Evolutionary conservation across 495 filamentous ascomycete species (phyloP).

Genomic region (Sordaria brevicollis): DNA sequence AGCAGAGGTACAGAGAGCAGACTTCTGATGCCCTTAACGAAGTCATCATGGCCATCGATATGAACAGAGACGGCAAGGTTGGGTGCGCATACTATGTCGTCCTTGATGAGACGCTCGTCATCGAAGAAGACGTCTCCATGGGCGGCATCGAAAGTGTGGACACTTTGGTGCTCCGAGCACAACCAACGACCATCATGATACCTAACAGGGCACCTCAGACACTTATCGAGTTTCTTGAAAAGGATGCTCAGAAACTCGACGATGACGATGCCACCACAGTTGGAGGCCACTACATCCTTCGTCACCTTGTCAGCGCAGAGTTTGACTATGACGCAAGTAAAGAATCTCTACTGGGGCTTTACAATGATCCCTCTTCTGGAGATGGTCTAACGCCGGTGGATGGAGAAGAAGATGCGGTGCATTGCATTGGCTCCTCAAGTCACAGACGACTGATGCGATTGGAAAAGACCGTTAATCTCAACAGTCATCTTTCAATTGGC

Average conservation of each 20-base stretch:
- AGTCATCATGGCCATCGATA: conserved; percentile 76
- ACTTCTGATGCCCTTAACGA: conserved; percentile 53
- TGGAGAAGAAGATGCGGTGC: conserved; percentile 33
- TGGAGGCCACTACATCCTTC: conserved; percentile 55
- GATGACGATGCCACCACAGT: conserved; percentile 16
- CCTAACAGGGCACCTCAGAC: conserved; percentile 59
- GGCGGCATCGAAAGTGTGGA: conserved; percentile 64
- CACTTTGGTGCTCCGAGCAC: conserved; percentile 62
- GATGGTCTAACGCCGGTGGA: conserved; percentile 48
- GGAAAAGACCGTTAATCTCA: conserved; percentile 64
- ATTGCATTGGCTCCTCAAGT: conserved; percentile 38
- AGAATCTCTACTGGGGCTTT: conserved; percentile 51
- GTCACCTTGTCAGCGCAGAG: conserved; percentile 63
- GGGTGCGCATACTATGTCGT: conserved; percentile 85
- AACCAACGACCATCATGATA: conserved; percentile 71
- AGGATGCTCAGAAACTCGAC: conserved; percentile 27
- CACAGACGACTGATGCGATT: conserved; percentile 65
- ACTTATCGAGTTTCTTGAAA: conserved; percentile 36
- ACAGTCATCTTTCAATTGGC: conserved; percentile 53
- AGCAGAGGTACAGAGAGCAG: conserved; percentile 18
- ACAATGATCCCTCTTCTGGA: conserved; percentile 36
- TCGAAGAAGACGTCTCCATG: conserved; percentile 72
- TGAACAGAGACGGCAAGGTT: conserved; percentile 58
- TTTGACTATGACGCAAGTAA: conserved; percentile 65
- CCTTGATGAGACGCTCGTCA: conserved; percentile 59